Percentiles rank a stretch among this genome's conserved stretches.
phyloP scores from a whole-genome alignment of 139 green algal species.

The Micractinium sp. region DNA sequence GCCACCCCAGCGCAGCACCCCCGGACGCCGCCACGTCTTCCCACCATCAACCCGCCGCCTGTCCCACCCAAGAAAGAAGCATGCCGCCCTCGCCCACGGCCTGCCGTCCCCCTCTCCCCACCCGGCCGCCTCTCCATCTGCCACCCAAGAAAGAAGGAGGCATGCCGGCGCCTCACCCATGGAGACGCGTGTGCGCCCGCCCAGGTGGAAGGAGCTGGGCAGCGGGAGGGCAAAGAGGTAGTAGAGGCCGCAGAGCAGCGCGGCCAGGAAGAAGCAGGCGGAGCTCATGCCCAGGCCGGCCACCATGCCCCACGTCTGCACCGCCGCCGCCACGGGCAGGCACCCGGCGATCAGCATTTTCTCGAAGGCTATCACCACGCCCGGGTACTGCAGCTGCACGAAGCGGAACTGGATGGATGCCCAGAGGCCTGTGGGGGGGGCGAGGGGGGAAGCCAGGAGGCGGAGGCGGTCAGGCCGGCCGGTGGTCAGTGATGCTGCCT shows the following conservation, averaged over 20 bases:
- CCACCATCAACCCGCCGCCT: background rate
- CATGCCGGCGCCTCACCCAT: background rate
- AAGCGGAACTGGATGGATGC: slow-evolving; percentile 93
- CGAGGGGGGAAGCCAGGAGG: background rate
- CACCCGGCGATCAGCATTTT: slow-evolving; percentile 76
- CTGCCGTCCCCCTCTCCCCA: background rate
- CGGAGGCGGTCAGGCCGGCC: too few species aligned
- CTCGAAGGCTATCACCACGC: slow-evolving; percentile 86
- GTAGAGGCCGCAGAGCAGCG: slow-evolving; percentile 75
- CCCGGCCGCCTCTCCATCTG: too few species aligned
- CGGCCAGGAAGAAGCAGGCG: slow-evolving; percentile 88
- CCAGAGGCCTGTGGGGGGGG: slow-evolving; percentile 69
- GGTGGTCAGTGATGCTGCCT: background rate
- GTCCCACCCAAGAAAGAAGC: background rate
- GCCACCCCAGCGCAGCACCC: too few species aligned
- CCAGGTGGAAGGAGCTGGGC: slow-evolving; percentile 77
- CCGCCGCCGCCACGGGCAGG: slow-evolving; percentile 67
- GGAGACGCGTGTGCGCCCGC: background rate
- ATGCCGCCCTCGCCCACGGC: too few species aligned
- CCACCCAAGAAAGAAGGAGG: background rate
- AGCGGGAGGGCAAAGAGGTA: slow-evolving; percentile 77
- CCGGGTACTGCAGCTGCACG: slow-evolving; percentile 86
- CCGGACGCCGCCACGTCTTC: background rate
- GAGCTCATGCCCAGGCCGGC: slow-evolving; percentile 52
- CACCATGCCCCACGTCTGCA: slow-evolving; percentile 65